Conservation (phyloP, 345 rosid species). For the Moricandia moricandioides region DNA sequence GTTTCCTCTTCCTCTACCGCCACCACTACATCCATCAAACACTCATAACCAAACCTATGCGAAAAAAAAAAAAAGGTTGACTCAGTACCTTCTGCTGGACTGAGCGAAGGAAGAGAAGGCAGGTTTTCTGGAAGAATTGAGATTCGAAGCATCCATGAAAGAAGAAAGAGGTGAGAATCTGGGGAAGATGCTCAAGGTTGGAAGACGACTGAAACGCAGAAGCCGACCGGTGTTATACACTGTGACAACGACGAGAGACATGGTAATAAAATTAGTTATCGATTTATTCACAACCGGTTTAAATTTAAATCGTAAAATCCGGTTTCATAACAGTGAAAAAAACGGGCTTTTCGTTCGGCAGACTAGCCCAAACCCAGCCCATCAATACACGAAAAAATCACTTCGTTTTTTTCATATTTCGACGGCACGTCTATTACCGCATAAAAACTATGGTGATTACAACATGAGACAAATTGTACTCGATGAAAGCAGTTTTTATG, state of each 20-base stretch:
- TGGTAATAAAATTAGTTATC: background rate
- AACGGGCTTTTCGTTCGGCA: too few relatives aligned
- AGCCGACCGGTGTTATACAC: conserved; percentile 6
- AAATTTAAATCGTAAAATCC: background rate
- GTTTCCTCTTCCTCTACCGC: conserved; percentile 49
- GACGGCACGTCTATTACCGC: too few relatives aligned
- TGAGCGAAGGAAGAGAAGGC: conserved; percentile 40
- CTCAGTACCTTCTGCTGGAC: conserved; percentile 44
- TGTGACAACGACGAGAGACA: background rate
- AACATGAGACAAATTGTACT: too few relatives aligned
- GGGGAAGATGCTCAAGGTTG: background rate
- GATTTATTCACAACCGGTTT: conserved; percentile 3
- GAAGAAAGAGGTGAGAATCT: background rate
- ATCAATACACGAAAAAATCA: too few relatives aligned
- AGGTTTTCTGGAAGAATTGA: conserved; percentile 16
- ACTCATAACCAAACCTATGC: background rate
- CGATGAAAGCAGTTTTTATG: too few relatives aligned
- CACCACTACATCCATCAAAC: conserved; percentile 34
- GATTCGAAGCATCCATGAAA: conserved; percentile 31
- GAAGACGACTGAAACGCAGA: conserved; percentile 19
- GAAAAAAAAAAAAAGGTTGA: background rate
- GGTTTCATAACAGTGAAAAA: background rate
- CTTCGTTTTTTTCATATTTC: too few relatives aligned
- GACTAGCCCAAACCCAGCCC: too few relatives aligned
- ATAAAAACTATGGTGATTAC: too few relatives aligned